These are phyloP conservation scores for Phaeosphaeriaceae sp. DNA, from an alignment of 2,329 filamentous ascomycete species.

Conservation along the genomic window DNA sequence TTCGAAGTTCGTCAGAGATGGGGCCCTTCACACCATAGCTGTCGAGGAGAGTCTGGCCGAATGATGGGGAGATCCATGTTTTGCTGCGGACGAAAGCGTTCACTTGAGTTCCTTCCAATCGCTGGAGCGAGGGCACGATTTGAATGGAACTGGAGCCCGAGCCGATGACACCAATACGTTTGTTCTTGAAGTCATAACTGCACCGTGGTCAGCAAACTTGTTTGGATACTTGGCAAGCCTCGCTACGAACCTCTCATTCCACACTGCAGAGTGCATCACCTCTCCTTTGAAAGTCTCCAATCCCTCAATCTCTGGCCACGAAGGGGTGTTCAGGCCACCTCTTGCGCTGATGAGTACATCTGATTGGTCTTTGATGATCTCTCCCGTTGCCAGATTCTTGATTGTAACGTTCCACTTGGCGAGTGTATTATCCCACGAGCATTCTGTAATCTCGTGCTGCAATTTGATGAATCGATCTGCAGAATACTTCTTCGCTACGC, in stretches of 20 bases:
- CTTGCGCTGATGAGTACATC: constrained; percentile 44
- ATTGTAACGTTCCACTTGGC: constrained; percentile 48
- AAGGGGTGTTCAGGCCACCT: constrained; percentile 39
- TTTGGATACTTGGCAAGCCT: neutral
- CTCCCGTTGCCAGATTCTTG: constrained; percentile 39
- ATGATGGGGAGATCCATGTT: constrained; percentile 47
- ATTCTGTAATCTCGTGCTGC: constrained; percentile 42
- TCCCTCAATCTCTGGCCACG: constrained; percentile 45
- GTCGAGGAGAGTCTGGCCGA: constrained; percentile 37
- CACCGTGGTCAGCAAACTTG: constrained; percentile 2
- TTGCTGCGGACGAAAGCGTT: constrained; percentile 43
- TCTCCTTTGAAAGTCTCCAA: constrained; percentile 41
- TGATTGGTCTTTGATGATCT: constrained; percentile 29
- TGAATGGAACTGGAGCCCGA: constrained; percentile 50
- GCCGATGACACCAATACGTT: constrained; percentile 46
- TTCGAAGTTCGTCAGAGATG: constrained; percentile 33
- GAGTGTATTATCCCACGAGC: constrained; percentile 40
- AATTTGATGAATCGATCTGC: constrained; percentile 49
- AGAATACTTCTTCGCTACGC: constrained; percentile 44
- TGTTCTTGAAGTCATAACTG: constrained; percentile 42
- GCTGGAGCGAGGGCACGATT: constrained; percentile 50
- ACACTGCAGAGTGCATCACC: constrained; percentile 45
- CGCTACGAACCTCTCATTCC: constrained; percentile 40
- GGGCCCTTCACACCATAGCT: constrained; percentile 45
- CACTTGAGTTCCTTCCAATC: constrained; percentile 37